phyloP scores from a whole-genome alignment of 768 basidiomycete genomes.

The Phaffia tasmanica region DNA sequence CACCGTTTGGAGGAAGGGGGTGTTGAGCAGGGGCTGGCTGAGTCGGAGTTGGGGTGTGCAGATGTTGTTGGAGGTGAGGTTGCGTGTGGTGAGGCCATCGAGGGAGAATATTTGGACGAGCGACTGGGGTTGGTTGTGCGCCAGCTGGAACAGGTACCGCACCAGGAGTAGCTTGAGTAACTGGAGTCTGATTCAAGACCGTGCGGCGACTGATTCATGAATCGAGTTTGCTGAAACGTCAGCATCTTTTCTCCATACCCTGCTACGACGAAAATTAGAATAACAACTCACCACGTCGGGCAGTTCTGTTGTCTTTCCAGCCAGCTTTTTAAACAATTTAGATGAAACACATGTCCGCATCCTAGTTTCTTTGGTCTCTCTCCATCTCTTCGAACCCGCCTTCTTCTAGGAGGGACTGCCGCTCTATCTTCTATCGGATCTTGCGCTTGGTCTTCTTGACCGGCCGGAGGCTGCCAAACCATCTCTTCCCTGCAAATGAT shows the following conservation, averaged over 20 bases:
- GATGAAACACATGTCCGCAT: conserved; percentile 97
- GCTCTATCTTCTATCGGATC: conserved; percentile 49
- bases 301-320: conserved; percentile 97
- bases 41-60: not conserved
- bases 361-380: conserved; percentile 92
- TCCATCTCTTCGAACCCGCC: conserved; percentile 8
- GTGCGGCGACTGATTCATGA: conserved; percentile 53
- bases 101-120: not conserved
- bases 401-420: conserved; percentile 41
- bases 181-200: conserved; percentile 47
- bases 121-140: not conserved
- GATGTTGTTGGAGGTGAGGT: not conserved
- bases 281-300: conserved; percentile 73
- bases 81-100: not conserved
- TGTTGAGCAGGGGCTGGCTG: not conserved
- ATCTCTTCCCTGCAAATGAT: conserved; percentile 98
- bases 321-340: conserved; percentile 94
- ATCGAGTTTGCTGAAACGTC: conserved; percentile 5
- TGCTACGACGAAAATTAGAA: conserved; percentile 24
- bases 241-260: conserved; percentile 6
- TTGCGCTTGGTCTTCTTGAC: conserved; percentile 12
- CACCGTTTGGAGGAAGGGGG: not conserved
- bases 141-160: not conserved
- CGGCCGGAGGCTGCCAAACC: conserved; percentile 36
- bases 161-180: not conserved